Conservation (phyloP, 1,139 yeast genomes). For the Entelexis paramagnoliae region DNA sequence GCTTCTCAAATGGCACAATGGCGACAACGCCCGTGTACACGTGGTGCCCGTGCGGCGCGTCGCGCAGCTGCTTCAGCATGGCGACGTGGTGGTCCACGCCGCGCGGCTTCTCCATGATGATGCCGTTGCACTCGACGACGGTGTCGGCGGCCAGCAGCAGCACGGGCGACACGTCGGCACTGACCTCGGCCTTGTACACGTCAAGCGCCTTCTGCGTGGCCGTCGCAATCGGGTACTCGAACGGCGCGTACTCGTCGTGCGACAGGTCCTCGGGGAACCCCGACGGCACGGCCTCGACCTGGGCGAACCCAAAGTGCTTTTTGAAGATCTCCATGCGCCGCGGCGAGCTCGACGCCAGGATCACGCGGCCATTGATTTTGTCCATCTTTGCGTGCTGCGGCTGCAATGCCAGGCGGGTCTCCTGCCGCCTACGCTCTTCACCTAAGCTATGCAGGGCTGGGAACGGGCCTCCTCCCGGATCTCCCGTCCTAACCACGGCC, state of each 20-base stretch:
- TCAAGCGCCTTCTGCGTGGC: slow-evolving; percentile 54
- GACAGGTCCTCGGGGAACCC: slow-evolving; percentile 64
- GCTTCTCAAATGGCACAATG: slow-evolving; percentile 37
- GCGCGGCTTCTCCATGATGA: slow-evolving; percentile 71
- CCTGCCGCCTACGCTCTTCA: not conserved
- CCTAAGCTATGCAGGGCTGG: slow-evolving; percentile 3
- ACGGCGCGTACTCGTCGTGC: slow-evolving; percentile 42
- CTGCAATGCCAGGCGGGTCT: not conserved
- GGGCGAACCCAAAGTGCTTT: slow-evolving; percentile 48
- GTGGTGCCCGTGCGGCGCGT: slow-evolving; percentile 36
- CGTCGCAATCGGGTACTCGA: slow-evolving; percentile 60
- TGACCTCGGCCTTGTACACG: slow-evolving; percentile 42
- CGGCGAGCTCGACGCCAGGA: slow-evolving; percentile 79
- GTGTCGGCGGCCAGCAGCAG: slow-evolving; percentile 77
- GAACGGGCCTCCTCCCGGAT: not conserved
- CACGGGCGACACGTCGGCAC: slow-evolving; percentile 33
- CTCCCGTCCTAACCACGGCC: no score
- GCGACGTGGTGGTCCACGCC: slow-evolving; percentile 42
- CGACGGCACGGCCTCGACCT: slow-evolving; percentile 44
- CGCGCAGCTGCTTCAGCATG: slow-evolving; percentile 41
- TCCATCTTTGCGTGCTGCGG: slow-evolving; percentile 7
- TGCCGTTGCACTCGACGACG: slow-evolving; percentile 46
- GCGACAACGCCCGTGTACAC: slow-evolving; percentile 64
- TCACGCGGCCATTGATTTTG: slow-evolving; percentile 30
- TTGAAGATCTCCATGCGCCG: slow-evolving; percentile 58